phyloP scores from a whole-genome alignment of 768 basidiomycete genomes.

The Phylloporus rhodoxanthus region DNA sequence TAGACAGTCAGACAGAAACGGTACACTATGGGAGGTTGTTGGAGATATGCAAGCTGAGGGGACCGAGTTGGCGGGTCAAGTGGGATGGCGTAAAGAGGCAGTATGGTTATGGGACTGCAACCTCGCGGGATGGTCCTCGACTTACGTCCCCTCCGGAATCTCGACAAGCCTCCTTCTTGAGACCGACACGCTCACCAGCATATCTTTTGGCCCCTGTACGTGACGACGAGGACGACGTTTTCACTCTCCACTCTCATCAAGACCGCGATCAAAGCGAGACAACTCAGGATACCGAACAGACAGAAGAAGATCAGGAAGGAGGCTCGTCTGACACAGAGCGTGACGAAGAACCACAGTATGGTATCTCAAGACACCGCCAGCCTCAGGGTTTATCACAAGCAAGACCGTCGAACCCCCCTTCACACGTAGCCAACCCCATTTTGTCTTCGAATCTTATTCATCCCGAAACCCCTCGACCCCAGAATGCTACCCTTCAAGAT shows the following conservation, averaged over 20 bases:
- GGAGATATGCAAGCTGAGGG: constrained; percentile 78
- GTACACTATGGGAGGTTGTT: constrained; percentile 77
- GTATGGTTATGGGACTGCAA: constrained; percentile 35
- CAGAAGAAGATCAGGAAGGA: constrained; percentile 10
- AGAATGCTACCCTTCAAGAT: constrained; percentile 8
- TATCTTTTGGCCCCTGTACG: constrained; percentile 25
- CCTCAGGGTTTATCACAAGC: constrained; percentile 7
- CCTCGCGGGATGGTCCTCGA: constrained; percentile 11
- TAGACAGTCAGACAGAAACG: constrained; percentile 74
- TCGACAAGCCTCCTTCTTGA: constrained; percentile 14
- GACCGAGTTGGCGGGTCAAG: constrained; percentile 74
- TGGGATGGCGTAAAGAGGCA: constrained; percentile 68
- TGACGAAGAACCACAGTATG: constrained; percentile 13
- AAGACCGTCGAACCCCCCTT: constrained; percentile 7
- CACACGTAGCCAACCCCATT: constrained; percentile 19
- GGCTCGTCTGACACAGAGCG: constrained; percentile 18
- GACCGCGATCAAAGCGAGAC: constrained; percentile 29
- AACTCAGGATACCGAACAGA: constrained; percentile 15
- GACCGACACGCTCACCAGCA: constrained; percentile 21
- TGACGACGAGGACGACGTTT: constrained; percentile 37
- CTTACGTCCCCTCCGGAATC: constrained; percentile 14
- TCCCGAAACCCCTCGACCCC: constrained; percentile 28
- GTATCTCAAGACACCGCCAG: constrained; percentile 5
- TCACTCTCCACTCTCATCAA: constrained; percentile 41
- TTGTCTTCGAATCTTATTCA: constrained; percentile 26